Evolutionary conservation across 768 basidiomycete genomes (phyloP), one percentile per base, ranked within the genome.

Genomic region (Trametopsis cervina): DNA sequence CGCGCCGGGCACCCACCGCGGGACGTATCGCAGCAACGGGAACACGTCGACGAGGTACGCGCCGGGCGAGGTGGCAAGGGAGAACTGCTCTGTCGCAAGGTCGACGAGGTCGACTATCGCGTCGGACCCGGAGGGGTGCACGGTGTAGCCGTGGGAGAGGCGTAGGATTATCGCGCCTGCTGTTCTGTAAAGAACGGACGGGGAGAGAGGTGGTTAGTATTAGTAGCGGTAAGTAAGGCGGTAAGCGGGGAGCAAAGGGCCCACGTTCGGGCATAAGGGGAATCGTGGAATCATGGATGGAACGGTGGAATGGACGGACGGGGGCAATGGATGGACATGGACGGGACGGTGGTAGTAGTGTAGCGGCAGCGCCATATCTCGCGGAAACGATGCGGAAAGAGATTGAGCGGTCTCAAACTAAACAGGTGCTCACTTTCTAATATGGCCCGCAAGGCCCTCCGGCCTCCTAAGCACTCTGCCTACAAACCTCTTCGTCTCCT

Each of bases 1-100:
- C 4, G 67, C 66, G n/a, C 71, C 69, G 15, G 70, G 70, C 26
- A 72, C 52, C 71, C 71, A 74, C 0, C 47, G 37, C 0, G 72
- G 72, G 9, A 70, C 49, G 42, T 68, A 59, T 18, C 60, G 64
- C 35, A 72, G 54, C 10, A 54, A 15, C 11, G 65, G 65, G 41
- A 65, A 44, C 26, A 60, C 42, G 50, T 66, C 64, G 2, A 63
- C 63, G 0, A 63, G 47, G 48, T 57, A 62, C 0, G 57, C 66
- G 46, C 57, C 69, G 46, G 53, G 64, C 21, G 37, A 54, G 55
- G 50, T 63, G 29, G 50, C 56, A 18, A 45, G 49, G 24, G 45
- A 64, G 41, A 44, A 62, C 51, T 57, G 49, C 11, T 58, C 41
- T 20, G 60, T 51, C 13, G 63, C 60, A 13, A 58, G 48, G 33